phyloP scores from a whole-genome alignment of 192 early-diverging fungal genomes.

The Chytriomyces hyalinus region DNA sequence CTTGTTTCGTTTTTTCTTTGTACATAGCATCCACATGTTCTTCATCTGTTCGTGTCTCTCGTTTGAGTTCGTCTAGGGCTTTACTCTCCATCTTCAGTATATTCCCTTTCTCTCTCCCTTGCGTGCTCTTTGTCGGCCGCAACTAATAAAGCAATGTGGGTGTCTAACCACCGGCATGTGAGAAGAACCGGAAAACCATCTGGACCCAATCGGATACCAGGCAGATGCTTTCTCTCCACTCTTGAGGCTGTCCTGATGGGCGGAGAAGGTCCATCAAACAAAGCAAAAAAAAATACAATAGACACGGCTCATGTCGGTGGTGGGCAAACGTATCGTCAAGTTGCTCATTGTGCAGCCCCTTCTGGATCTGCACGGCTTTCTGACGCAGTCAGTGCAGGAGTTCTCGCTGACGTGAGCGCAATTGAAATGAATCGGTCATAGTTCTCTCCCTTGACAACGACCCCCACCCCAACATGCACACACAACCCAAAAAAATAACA shows the following conservation, averaged over 20 bases:
- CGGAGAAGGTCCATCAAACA: background rate
- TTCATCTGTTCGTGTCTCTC: background rate
- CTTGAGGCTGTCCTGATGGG: background rate
- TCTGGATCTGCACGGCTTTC: conserved; percentile 20
- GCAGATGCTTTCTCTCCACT: background rate
- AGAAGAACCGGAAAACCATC: background rate
- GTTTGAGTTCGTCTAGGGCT: background rate
- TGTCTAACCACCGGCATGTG: too few species aligned
- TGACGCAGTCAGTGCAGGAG: conserved; percentile 9
- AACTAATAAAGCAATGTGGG: too few species aligned
- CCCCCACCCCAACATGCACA: too few species aligned
- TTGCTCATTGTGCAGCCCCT: conserved; percentile 15
- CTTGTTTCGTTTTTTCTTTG: background rate
- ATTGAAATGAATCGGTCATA: background rate
- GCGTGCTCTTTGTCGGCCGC: too few species aligned
- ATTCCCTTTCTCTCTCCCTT: too few species aligned
- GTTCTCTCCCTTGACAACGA: background rate
- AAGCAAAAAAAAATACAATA: background rate
- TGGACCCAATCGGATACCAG: background rate
- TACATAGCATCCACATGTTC: background rate
- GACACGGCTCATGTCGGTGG: background rate
- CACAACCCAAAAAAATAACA: background rate
- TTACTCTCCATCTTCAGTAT: too few species aligned
- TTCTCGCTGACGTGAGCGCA: conserved; percentile 4
- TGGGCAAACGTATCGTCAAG: background rate